Base-by-base conservation (phyloP, 169 alveolate genomes). In the Plasmodium cynomolgi region DNA sequence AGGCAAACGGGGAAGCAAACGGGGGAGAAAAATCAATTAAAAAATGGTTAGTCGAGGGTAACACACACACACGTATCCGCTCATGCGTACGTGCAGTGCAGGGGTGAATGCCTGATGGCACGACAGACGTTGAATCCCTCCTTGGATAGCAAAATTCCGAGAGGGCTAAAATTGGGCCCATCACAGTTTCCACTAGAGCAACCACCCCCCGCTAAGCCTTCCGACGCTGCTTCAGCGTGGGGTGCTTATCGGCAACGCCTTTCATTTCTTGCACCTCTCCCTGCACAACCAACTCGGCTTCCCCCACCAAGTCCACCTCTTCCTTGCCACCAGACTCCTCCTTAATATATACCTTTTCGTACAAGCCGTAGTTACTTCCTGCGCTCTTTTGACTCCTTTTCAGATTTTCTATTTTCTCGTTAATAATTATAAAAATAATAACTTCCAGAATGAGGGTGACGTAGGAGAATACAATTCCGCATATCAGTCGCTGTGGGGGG, bases 391-490 rank as follows among this genome's bases (percentile, higher is more conserved):
- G 93, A 17, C 17, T 73, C 41, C 58, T 84, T n/a, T 74, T 84
- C 39, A 73, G 33, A 15, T 84, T 84, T 11, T 73, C 84, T 23
- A 84, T 54, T 37, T 84, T 84, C 29, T 84, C 93, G 56, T 84
- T 84, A 3, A 84, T 84, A 26, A 84, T 50, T 84, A 84, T 84
- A 74, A 73, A 84, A 58, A 84, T 84, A 2, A 84, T 84, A 23
- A 84, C 93, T 74, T 84, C 93, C 29, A 84, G 50, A 23, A 84
- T 84, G 77, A 84, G 62, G 20, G 93, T 84, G 58, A 84, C 41
- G 58, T 84, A 84, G 3, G 93, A 86, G 81, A 86, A 86, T n/a
- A 86, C 23, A 29, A 86, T 86, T 23, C 93, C 86, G 34, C 93
- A 86, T 54, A 84, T 84, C 39, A 84, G 54, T 26, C 93, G 7